Base-by-base conservation (phyloP, 1,284 basidiomycete genomes). In the Stygiomarasmius scandens region DNA sequence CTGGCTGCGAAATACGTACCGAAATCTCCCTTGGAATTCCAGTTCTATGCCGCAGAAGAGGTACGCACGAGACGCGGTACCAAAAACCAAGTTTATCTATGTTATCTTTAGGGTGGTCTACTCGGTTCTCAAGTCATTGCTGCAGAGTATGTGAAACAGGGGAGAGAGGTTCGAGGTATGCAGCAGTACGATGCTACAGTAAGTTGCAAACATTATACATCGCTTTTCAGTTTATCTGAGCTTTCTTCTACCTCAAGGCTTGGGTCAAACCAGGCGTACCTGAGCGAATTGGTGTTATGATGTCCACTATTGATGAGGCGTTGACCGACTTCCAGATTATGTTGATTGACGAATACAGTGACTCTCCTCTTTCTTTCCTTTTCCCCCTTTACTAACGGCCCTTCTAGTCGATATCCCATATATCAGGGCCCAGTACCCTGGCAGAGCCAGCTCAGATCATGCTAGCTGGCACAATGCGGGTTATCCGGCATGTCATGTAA, bases 11-110 rank as follows among this genome's bases (percentile, higher is more conserved):
- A 74, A 38, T 85, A 76, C 68, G 67, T 70, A 0, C 82, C 84
- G 2, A 61, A 68, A 20, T 67, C 69, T 2, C 77, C 81, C 1
- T 74, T 86, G 51, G 83, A 86, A 65, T 81, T 84, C 67, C 82
- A 84, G 71, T 86, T 76, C 70, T 85, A 79, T 66, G 76, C 77
- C 4, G 82, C 78, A 1, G 82, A 85, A 64, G 82, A 84, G 68
- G 77, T 61, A 19, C 14, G 38, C 24, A n/a, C n/a, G n/a, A n/a
- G n/a, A n/a, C n/a, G n/a, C 3, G n/a, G 5, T 19, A 16, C 9
- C n/a, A 50, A 48, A 46, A 47, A 47, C 16, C 14, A 4, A 22
- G 19, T 8, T 47, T 10, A 24, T 27, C 46, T 47, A 3, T 1
- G 32, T 11, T n/a, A 24, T n/a, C 32, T 52, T 2, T 25, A 64